Evolutionary conservation across 208 protist species (phyloP), one percentile per base, ranked within the genome.

Genomic region (Leishmania arabica): DNA sequence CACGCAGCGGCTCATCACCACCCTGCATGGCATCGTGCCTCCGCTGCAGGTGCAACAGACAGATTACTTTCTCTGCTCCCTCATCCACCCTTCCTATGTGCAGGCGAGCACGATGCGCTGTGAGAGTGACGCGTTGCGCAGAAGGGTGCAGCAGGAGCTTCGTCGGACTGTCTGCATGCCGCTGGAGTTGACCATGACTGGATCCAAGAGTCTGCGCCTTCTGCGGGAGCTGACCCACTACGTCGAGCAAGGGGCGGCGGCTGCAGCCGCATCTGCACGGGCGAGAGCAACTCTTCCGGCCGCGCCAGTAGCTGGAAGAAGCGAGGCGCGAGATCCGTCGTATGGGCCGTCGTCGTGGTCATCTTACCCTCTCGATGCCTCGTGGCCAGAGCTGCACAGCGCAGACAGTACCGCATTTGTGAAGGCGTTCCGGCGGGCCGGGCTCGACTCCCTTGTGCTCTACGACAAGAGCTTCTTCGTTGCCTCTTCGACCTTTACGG

Each of bases 21-120:
- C 88, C 9, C 83, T 91, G 42, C 78, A 86, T 31, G 90, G 84
- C n/a, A 70, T 97, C 19, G 86, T 95, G 40, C 79, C 86, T 51
- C 71, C 34, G 34, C 68, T 79, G 42, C 68, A 78, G 31, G 31
- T 93, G 34, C 58, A 58, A 0, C 40, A 73, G 58, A 88, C 73
- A 19, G 94, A 97, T 75, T 86, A 87, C 60, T 95, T 96, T 85
- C 78, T 93, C 40, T 93, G 91, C 80, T 83, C 92, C 0, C 82
- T 97, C 27, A 86, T 97, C 31, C 94, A 97, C 65, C 94, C 94
- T 9, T 93, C 88, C 56, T 96, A 90, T 75, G 82, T 93, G 8
- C 78, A 70, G 9, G 37, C 73, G 3, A 6, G 60, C 13, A 77
- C 82, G 21, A 42, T 77, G 42, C 78, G 37, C n/a, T n/a, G 40